Evolutionary conservation across 2,329 filamentous ascomycete genomes (phyloP), one percentile per base, ranked within the genome.

Genomic region (Laburnicola sp.): DNA sequence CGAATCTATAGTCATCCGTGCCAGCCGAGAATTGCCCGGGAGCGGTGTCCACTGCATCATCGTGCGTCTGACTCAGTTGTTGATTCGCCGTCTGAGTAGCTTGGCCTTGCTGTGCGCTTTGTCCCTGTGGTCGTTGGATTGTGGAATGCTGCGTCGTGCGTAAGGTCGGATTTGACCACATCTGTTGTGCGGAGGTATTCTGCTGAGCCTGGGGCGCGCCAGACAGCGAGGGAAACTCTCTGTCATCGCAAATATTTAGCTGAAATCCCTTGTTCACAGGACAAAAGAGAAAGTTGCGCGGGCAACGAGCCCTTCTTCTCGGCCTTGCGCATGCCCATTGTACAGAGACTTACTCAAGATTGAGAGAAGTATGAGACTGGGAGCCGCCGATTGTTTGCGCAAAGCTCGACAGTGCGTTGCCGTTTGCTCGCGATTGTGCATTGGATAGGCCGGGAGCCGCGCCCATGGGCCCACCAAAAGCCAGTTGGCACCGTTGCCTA

Each of bases 141-240:
- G 78, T 78, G 32, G 76, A 80, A 54, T 81, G 79, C 54, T 80
- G 79, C 43, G 78, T 71, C 40, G 75, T 74, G 60, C 80, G 80
- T 61, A 83, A 77, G 50, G 77, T 80, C 22, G 80, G 78, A 62
- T 82, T 84, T 56, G 80, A 81, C 80, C 80, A 81, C 64, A 82
- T 76, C 59, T 80, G 72, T 72, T 81, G 76, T 40, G 78, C 73
- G 42, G 69, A 64, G 32, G 78, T 78, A 51, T 77, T 81, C 58
- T 80, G 80, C 49, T 81, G 78, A 57, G 80, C 75, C 64, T 83
- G 81, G 28, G 82, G 76, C 16, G 78, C 77, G 50, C 81, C 80
- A 38, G 82, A 84, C 60, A 86, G 72, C 8, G 81, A 83, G 40
- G 83, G 83, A 50, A 86, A 86, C 65, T 86, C 83, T 64, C 83